These are phyloP conservation scores for Thinopyrum elongatum DNA, from an alignment of 176 grass and related monocot genomes.

Conservation along the genomic window DNA sequence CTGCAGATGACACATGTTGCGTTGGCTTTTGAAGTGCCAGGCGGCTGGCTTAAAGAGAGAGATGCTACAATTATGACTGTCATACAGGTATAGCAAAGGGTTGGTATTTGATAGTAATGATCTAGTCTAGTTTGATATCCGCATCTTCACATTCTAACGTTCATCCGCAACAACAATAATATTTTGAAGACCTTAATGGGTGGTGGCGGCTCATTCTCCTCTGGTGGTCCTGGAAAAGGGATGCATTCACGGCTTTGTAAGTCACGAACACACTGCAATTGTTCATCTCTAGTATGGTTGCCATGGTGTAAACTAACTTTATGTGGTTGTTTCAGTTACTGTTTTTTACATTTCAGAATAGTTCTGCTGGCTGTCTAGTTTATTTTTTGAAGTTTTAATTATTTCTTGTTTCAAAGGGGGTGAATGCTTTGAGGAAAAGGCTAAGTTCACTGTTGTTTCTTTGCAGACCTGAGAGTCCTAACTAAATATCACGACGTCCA, in stretches of 20 bases:
- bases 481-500: conserved; percentile 52
- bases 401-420: background rate
- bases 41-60: conserved; percentile 79
- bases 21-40: conserved; percentile 87
- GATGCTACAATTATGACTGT: conserved; percentile 75
- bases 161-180: background rate
- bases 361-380: background rate
- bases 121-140: background rate
- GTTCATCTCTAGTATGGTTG: background rate
- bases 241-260: conserved; percentile 99
- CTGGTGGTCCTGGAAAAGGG: conserved; percentile 97
- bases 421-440: background rate
- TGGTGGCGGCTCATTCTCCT: conserved; percentile 91
- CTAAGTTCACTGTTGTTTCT: conserved; percentile 25
- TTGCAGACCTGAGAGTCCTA: conserved; percentile 79
- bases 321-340: background rate
- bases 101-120: conserved; percentile 2
- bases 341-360: conserved; percentile 5
- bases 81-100: conserved; percentile 59
- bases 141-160: conserved; percentile 4
- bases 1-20: conserved; percentile 75
- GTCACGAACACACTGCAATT: conserved; percentile 21
- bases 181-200: conserved; percentile 83
- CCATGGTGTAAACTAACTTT: background rate
- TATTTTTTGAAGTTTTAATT: conserved; percentile 9